These are phyloP conservation scores for Gilbertella persicaria DNA, from an alignment of 371 early-diverging fungal genomes.

Conservation along the genomic window DNA sequence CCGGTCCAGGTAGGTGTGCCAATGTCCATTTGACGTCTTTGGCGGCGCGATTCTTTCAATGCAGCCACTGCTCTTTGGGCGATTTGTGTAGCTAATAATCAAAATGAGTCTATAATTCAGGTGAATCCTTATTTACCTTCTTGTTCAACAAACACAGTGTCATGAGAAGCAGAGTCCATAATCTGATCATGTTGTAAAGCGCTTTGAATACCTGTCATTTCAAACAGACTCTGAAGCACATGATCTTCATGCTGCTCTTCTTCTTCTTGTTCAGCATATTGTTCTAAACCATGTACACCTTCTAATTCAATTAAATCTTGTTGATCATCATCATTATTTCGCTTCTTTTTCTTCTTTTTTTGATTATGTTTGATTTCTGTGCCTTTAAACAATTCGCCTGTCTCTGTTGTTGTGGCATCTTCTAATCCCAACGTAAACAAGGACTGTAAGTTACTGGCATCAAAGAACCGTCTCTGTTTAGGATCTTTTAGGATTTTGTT, in stretches of 20 bases:
- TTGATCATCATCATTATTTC: slow-evolving; percentile 32
- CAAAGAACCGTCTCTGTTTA: slow-evolving; percentile 88
- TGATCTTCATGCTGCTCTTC: slow-evolving; percentile 32
- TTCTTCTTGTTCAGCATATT: slow-evolving; percentile 42
- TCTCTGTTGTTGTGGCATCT: slow-evolving; percentile 63
- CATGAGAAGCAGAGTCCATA: slow-evolving; percentile 67
- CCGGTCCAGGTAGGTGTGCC: slow-evolving; percentile 75
- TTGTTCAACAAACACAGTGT: slow-evolving; percentile 66
- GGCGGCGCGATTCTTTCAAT: slow-evolving; percentile 53
- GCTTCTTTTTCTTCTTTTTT: slow-evolving; percentile 30
- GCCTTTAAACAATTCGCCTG: slow-evolving; percentile 68
- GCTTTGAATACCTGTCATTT: slow-evolving; percentile 83
- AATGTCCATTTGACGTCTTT: slow-evolving; percentile 34
- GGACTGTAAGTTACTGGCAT: slow-evolving; percentile 74
- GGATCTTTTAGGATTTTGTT: slow-evolving; percentile 96
- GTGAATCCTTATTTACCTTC: slow-evolving; percentile 58
- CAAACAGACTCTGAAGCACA: slow-evolving; percentile 74
- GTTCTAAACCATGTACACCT: slow-evolving; percentile 58
- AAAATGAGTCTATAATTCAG: neutral
- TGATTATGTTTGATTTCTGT: slow-evolving; percentile 50
- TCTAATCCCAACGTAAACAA: slow-evolving; percentile 79
- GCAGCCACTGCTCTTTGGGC: slow-evolving; percentile 60
- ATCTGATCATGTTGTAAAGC: slow-evolving; percentile 89
- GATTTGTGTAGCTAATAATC: slow-evolving; percentile 44
- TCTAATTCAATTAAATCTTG: slow-evolving; percentile 43